Evolutionary conservation across 2,329 filamentous ascomycete species (phyloP), one percentile per base, ranked within the genome.

Genomic region (Lasiodiplodia gonubiensis): DNA sequence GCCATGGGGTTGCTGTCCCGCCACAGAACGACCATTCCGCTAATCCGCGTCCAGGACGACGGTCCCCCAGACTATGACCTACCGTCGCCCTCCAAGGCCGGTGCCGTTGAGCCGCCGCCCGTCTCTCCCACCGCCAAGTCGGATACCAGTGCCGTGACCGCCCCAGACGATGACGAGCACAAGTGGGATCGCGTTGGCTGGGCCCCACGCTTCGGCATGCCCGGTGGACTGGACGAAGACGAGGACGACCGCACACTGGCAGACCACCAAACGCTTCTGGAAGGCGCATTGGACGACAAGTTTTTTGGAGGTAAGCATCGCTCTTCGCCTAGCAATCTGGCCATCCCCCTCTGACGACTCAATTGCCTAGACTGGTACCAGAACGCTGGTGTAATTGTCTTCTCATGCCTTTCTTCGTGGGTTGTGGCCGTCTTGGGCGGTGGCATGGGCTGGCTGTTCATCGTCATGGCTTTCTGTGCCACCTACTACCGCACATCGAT

Each of bases 401-500:
- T 99, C 76, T 93, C 94, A 63, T 97, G 93, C 76, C 83, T 99
- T 64, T 84, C 88, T 35, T 97, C 94, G 25, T 99, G 94, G 94
- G 85, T 97, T 4, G 85, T 97, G 46, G 94, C 94, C 35, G 85
- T 94, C 23, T 84, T 99, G 11, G 95, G 96, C 52, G 95, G 95
- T 69, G 95, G 95, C 25, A 85, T 99, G 16, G 94, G 88, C 68
- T 99, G 94, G 94, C 85, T 99, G 70, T 90, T 97, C 74, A 87
- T 98, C 71, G 86, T 99, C 77, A 97, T 98, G 92, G 92, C 93
- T 27, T 83, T 88, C 71, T 98, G 95, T 80, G 90, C 90, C 65
- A 98, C 95, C 64, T 99, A 98, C 83, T 99, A 99, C 80, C 89
- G 95, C 70, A 99, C 95, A 35, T 99, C 95, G 2, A 87, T 97